These are phyloP conservation scores for Nemania sp. DNA, from an alignment of 2,329 filamentous ascomycete genomes.

Conservation along the genomic window DNA sequence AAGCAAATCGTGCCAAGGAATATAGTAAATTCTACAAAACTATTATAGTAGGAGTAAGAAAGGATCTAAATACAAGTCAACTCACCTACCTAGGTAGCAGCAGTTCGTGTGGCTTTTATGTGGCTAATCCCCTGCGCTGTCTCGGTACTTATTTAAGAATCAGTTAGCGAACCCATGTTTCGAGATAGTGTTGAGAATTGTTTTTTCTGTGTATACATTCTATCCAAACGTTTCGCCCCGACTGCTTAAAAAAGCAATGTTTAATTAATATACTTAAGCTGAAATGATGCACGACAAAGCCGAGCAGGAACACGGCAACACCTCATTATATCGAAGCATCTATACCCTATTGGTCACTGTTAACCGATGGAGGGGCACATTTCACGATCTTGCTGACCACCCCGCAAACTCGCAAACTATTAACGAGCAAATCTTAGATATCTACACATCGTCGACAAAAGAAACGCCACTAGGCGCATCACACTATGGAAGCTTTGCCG, in stretches of 20 bases:
- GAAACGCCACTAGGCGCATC: not conserved
- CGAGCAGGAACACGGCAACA: slow-evolving; percentile 1
- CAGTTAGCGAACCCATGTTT: too few species aligned
- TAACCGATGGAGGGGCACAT: not conserved
- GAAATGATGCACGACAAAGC: slow-evolving; percentile 7
- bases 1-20: too few species aligned
- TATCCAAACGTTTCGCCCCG: slow-evolving; percentile 12
- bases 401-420: not conserved
- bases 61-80: too few species aligned
- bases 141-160: too few species aligned
- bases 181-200: too few species aligned
- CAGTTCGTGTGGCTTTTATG: too few species aligned
- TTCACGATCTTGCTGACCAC: not conserved
- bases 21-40: too few species aligned
- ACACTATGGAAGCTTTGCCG: not conserved
- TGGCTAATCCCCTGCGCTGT: too few species aligned
- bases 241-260: slow-evolving; percentile 8
- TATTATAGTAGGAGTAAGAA: too few species aligned
- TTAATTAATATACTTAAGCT: slow-evolving; percentile 10
- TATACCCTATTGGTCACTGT: not conserved
- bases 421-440: not conserved
- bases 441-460: not conserved
- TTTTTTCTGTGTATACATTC: too few species aligned
- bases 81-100: too few species aligned
- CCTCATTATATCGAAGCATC: not conserved